Conservation (phyloP, 1,284 basidiomycete species). For the Butyriboletus appendiculatus region DNA sequence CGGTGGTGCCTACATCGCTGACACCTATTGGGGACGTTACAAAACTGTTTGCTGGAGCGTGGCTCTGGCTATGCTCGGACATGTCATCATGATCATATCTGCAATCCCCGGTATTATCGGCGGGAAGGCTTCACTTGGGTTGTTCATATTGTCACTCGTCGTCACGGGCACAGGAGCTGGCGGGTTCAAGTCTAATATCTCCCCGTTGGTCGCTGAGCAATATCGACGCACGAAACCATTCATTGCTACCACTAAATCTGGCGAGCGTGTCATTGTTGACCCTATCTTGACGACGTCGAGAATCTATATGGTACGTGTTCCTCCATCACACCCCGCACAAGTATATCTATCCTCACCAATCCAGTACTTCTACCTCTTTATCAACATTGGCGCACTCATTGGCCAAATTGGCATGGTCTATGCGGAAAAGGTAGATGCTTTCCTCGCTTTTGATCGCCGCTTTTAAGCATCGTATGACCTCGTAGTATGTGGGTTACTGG, state of each 20-base stretch:
- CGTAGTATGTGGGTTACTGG: constrained; percentile 68
- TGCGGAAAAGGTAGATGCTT: constrained; percentile 57
- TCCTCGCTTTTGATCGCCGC: not conserved
- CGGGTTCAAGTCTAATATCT: constrained; percentile 81
- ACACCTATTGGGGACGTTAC: constrained; percentile 73
- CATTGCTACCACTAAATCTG: constrained; percentile 52
- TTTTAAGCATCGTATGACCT: constrained; percentile 2
- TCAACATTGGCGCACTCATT: constrained; percentile 74
- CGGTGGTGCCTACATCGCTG: constrained; percentile 73
- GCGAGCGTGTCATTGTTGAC: constrained; percentile 83
- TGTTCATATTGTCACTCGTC: constrained; percentile 66
- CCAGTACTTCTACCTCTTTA: constrained; percentile 78
- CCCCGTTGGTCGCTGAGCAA: constrained; percentile 80
- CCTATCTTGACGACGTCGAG: constrained; percentile 70
- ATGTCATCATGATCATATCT: constrained; percentile 74
- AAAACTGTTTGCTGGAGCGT: constrained; percentile 68
- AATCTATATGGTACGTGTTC: constrained; percentile 63
- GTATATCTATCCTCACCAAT: not conserved
- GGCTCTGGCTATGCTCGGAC: constrained; percentile 60
- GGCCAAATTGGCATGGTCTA: constrained; percentile 75
- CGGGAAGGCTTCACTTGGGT: constrained; percentile 54
- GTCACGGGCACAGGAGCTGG: constrained; percentile 74
- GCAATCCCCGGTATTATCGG: constrained; percentile 73
- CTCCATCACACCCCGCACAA: not conserved
- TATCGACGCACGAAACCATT: constrained; percentile 60